Evolutionary conservation across 1,139 yeast genomes (phyloP).

Genomic region (Scheffersomyces titani): DNA sequence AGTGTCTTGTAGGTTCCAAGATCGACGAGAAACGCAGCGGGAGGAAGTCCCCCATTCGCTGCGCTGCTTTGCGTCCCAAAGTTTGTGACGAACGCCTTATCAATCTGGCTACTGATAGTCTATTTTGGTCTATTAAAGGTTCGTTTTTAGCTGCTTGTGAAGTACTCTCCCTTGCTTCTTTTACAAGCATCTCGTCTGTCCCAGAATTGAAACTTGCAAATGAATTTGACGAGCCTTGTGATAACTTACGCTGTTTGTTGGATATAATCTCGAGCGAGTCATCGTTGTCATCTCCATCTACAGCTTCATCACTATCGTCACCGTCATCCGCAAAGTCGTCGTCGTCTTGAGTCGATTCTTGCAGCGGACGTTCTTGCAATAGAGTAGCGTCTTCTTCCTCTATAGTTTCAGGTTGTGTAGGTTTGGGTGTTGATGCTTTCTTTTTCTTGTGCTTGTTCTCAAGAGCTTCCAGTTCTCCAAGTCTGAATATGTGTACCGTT

Average conservation of each 20-base stretch:
- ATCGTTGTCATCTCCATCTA: conserved; percentile 25
- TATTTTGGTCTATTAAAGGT: conserved; percentile 68
- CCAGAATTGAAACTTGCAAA: conserved; percentile 39
- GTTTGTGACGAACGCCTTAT: conserved; percentile 60
- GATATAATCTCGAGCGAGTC: conserved; percentile 25
- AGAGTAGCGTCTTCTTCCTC: conserved; percentile 9
- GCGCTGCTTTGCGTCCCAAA: conserved; percentile 77
- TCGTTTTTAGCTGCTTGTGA: conserved; percentile 33
- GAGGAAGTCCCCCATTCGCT: conserved; percentile 81
- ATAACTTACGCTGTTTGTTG: conserved; percentile 36
- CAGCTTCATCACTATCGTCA: conserved; percentile 32
- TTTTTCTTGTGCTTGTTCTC: conserved; percentile 41
- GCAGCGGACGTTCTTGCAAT: conserved; percentile 1
- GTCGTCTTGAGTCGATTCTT: conserved; percentile 20
- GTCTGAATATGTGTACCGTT: conserved; percentile 86
- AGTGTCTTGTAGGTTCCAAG: conserved; percentile 89
- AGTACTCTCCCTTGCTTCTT: conserved; percentile 8
- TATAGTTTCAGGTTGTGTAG: conserved; percentile 4
- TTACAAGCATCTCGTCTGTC: conserved; percentile 5
- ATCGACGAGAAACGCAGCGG: conserved; percentile 86
- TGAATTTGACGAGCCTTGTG: conserved; percentile 44
- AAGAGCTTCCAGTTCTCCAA: conserved; percentile 61
- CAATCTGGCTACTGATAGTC: conserved; percentile 72
- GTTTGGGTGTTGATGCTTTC: conserved; percentile 11
- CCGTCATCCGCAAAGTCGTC: conserved; percentile 36